phyloP scores from a whole-genome alignment of 192 early-diverging fungal species.

The Anaeromyces robustus region DNA sequence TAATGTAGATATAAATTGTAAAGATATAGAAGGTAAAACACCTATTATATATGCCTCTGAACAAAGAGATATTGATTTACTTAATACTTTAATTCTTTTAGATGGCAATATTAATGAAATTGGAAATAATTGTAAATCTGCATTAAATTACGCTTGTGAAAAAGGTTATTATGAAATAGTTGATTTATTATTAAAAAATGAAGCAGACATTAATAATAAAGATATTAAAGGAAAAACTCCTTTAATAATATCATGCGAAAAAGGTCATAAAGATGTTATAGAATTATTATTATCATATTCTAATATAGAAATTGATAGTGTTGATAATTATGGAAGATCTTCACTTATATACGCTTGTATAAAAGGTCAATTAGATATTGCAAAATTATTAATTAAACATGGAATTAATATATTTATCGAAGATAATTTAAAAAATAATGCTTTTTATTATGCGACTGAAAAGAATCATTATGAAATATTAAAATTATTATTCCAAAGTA shows the following conservation, averaged over 20 bases:
- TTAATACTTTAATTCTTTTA: neutral
- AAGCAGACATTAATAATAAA: neutral
- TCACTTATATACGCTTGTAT: neutral
- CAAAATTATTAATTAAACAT: neutral
- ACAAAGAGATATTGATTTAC: neutral
- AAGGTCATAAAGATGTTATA: neutral
- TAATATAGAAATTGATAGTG: neutral
- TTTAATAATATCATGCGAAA: neutral
- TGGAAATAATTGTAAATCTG: neutral
- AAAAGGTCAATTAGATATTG: neutral
- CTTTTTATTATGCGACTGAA: neutral
- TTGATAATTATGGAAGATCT: neutral
- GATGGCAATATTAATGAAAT: neutral
- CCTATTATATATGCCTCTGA: neutral
- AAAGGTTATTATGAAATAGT: neutral
- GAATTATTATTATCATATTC: neutral
- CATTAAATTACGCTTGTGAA: neutral
- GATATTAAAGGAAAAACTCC: neutral
- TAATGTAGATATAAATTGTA: neutral
- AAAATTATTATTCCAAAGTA: neutral
- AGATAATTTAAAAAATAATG: neutral
- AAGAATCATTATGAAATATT: neutral
- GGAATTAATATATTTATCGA: neutral
- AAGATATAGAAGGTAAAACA: neutral
- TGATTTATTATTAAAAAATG: neutral